These are phyloP conservation scores for Penicillium coffeae DNA, from an alignment of 495 filamentous ascomycete species.

Conservation along the genomic window DNA sequence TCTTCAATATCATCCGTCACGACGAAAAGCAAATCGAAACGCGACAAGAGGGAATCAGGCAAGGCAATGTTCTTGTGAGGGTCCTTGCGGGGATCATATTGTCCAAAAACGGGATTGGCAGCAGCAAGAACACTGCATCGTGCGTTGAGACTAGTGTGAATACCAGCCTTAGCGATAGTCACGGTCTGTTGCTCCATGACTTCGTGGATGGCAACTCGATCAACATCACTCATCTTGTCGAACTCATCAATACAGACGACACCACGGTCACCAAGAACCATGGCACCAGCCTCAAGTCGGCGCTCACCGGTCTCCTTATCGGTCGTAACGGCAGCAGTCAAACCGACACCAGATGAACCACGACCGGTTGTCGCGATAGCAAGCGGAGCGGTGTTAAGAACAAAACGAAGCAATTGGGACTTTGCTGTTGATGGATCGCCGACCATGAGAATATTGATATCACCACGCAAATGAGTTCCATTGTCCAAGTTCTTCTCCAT, in stretches of 20 bases:
- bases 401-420: constrained; percentile 94
- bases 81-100: constrained; percentile 98
- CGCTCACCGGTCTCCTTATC: constrained; percentile 98
- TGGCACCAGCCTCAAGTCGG: constrained; percentile 92
- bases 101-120: constrained; percentile 95
- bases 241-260: constrained; percentile 99
- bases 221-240: constrained; percentile 99
- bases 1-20: constrained; percentile 99
- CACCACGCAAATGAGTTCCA: constrained; percentile 93
- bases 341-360: constrained; percentile 95
- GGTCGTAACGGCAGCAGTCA: constrained; percentile 91
- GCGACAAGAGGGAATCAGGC: constrained; percentile 92
- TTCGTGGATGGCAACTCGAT: constrained; percentile 98
- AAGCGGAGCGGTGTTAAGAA: constrained; percentile 93
- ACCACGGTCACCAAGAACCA: constrained; percentile 95
- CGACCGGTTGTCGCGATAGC: constrained; percentile 97
- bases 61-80: constrained; percentile 98
- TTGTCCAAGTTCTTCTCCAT: constrained; percentile 99
- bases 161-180: constrained; percentile 97
- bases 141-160: constrained; percentile 96
- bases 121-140: constrained; percentile 95
- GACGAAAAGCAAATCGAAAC: constrained; percentile 98
- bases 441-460: constrained; percentile 99
- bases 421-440: constrained; percentile 98
- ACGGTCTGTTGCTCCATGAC: constrained; percentile 99